Evolutionary conservation across 257 asterid species (phyloP).

Genomic region (Fraxinus cuspidata): DNA sequence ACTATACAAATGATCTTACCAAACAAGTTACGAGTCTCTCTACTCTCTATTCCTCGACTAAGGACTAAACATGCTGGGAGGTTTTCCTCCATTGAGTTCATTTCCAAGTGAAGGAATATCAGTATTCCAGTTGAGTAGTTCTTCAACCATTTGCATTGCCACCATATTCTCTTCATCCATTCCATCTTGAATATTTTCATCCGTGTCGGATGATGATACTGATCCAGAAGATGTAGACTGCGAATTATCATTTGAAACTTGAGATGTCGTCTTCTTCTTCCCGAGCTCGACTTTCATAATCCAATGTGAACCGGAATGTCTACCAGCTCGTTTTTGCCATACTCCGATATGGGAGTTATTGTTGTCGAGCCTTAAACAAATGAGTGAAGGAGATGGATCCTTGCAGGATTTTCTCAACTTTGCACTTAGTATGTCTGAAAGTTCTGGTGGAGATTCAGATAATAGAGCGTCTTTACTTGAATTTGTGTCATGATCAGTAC

Average conservation of each 20-base stretch:
- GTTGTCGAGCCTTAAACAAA: constrained; percentile 68
- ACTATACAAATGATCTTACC: not conserved
- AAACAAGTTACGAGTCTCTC: not conserved
- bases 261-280: constrained; percentile 6
- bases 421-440: constrained; percentile 46
- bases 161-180: constrained; percentile 69
- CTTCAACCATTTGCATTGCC: constrained; percentile 90
- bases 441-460: constrained; percentile 23
- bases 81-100: too few relatives aligned
- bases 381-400: constrained; percentile 64
- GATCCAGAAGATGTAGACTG: constrained; percentile 29
- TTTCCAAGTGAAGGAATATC: too few relatives aligned
- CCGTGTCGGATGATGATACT: constrained; percentile 17
- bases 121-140: constrained; percentile 59
- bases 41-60: not conserved
- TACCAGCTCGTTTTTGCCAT: constrained; percentile 70
- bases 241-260: not conserved
- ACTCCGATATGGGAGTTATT: constrained; percentile 66
- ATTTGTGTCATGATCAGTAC: not conserved
- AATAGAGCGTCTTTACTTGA: not conserved
- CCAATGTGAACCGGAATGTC: constrained; percentile 58
- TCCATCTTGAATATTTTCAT: constrained; percentile 19
- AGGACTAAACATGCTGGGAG: constrained; percentile 4
- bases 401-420: constrained; percentile 72
- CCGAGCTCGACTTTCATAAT: constrained; percentile 65